Percentiles rank a stretch among this genome's conserved stretches.
Conservation (phyloP, 352 stramenopile species). For the Globisporangium mamillatum region DNA sequence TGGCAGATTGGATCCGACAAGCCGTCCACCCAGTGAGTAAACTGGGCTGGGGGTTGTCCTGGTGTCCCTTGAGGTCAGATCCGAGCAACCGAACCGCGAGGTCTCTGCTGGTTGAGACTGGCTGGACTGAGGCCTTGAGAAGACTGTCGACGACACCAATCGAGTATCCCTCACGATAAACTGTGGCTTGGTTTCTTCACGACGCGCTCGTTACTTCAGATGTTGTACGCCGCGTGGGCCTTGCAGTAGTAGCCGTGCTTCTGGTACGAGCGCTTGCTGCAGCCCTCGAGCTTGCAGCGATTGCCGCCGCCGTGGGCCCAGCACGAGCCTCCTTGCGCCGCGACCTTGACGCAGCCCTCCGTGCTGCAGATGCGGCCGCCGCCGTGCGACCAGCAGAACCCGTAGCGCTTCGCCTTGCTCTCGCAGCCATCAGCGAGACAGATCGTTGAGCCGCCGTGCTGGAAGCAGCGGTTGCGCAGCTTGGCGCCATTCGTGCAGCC, state of each 20-base stretch:
- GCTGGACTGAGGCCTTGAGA: too few species aligned
- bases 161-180: too few species aligned
- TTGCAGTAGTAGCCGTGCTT: slow-evolving; percentile 53
- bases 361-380: slow-evolving; percentile 38
- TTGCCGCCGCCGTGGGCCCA: slow-evolving; percentile 47
- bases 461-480: slow-evolving; percentile 41
- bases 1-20: too few species aligned
- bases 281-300: slow-evolving; percentile 41
- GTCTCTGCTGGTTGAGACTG: too few species aligned
- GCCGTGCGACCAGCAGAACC: slow-evolving; percentile 42
- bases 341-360: slow-evolving; percentile 38
- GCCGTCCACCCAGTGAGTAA: too few species aligned
- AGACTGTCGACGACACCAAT: too few species aligned
- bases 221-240: slow-evolving; percentile 29
- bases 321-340: slow-evolving; percentile 31
- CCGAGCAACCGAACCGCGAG: too few species aligned
- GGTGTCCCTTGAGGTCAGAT: too few species aligned
- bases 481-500: slow-evolving; percentile 40
- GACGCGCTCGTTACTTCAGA: background rate
- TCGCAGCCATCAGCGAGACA: slow-evolving; percentile 30
- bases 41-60: too few species aligned
- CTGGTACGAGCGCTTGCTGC: slow-evolving; percentile 46
- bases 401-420: slow-evolving; percentile 41
- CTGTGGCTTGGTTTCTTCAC: background rate
- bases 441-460: slow-evolving; percentile 37